Evolutionary conservation across 2,329 filamentous ascomycete genomes (phyloP).

Genomic region (Calonectria pseudoturangicola): DNA sequence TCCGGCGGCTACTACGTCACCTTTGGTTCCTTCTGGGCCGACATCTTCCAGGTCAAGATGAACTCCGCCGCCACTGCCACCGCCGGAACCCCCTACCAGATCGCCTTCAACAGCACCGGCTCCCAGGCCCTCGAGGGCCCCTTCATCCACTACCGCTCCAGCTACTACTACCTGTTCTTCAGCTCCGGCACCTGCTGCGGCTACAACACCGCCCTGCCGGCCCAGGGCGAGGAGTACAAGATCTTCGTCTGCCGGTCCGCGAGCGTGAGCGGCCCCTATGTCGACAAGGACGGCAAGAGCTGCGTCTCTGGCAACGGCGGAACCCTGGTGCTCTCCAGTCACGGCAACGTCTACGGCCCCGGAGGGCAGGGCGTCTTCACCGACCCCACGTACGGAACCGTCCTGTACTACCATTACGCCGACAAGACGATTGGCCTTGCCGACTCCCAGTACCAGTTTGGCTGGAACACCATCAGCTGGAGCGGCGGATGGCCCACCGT

Average conservation of each 20-base stretch:
- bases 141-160: slow-evolving; percentile 72
- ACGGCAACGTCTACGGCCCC: slow-evolving; percentile 41
- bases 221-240: slow-evolving; percentile 77
- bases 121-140: slow-evolving; percentile 73
- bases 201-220: slow-evolving; percentile 71
- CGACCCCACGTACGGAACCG: slow-evolving; percentile 64
- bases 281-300: slow-evolving; percentile 71
- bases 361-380: slow-evolving; percentile 41
- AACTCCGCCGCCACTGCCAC: slow-evolving; percentile 56
- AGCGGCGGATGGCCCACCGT: slow-evolving; percentile 66
- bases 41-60: slow-evolving; percentile 77
- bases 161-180: slow-evolving; percentile 80
- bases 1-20: slow-evolving; percentile 67
- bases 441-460: slow-evolving; percentile 67
- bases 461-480: slow-evolving; percentile 67
- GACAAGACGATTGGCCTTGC: slow-evolving; percentile 71
- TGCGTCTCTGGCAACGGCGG: slow-evolving; percentile 69
- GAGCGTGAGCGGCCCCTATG: slow-evolving; percentile 71
- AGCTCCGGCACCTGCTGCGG: slow-evolving; percentile 77
- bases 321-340: slow-evolving; percentile 40
- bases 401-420: slow-evolving; percentile 79
- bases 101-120: slow-evolving; percentile 71
- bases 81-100: slow-evolving; percentile 60
- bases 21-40: slow-evolving; percentile 82
- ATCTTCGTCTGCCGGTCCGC: slow-evolving; percentile 78